These are phyloP conservation scores for Fraxinus nigra DNA, from an alignment of 305 asterid species.

Conservation along the genomic window DNA sequence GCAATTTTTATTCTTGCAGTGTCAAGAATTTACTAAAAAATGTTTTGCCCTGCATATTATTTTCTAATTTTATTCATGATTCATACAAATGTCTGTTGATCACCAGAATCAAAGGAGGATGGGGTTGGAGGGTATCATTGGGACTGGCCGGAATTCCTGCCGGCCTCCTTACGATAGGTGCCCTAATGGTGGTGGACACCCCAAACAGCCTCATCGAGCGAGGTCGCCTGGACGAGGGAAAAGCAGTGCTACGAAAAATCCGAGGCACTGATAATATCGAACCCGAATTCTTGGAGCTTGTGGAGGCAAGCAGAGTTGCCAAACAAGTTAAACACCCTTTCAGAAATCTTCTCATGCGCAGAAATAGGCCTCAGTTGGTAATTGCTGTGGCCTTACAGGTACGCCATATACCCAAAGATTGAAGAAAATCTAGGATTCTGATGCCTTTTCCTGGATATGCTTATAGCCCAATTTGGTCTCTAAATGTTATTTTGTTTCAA, in stretches of 20 bases:
- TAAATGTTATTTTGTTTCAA: neutral
- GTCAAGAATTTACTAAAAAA: neutral
- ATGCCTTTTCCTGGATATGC: neutral
- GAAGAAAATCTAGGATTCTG: neutral
- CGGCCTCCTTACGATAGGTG: conserved; percentile 60
- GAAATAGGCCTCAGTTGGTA: conserved; percentile 67
- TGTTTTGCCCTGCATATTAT: neutral
- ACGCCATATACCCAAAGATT: neutral
- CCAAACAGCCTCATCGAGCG: conserved; percentile 86
- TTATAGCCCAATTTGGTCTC: neutral
- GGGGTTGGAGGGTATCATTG: conserved; percentile 86
- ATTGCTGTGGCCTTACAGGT: conserved; percentile 76
- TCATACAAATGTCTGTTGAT: neutral
- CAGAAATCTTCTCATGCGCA: conserved; percentile 69
- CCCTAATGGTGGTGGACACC: conserved; percentile 66
- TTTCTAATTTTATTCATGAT: neutral
- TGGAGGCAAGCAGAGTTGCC: conserved; percentile 78
- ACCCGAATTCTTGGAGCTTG: conserved; percentile 71
- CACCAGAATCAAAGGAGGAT: conserved; percentile 56
- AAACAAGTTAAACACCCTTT: conserved; percentile 85
- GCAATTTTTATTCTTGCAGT: neutral
- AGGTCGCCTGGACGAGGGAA: conserved; percentile 71
- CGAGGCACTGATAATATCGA: conserved; percentile 75
- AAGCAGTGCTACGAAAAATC: conserved; percentile 59
- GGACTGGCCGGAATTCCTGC: conserved; percentile 91